phyloP scores from a whole-genome alignment of 495 filamentous ascomycete species.

The Darksidea phi region DNA sequence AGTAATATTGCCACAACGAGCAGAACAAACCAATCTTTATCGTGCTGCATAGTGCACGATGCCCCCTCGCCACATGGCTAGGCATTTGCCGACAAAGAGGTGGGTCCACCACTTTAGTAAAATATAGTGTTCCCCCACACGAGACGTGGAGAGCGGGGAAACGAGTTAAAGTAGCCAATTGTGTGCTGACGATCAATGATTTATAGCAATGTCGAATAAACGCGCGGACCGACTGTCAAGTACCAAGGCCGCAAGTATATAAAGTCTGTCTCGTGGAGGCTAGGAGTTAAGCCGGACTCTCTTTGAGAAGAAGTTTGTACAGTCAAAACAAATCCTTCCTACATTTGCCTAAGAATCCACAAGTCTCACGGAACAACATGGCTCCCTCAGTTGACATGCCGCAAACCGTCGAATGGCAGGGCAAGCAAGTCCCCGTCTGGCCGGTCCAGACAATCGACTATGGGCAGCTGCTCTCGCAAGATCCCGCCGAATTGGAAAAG shows the following conservation, averaged over 20 bases:
- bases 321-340: background rate
- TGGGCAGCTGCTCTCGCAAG: slow-evolving; percentile 44
- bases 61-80: background rate
- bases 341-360: slow-evolving; percentile 11
- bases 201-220: slow-evolving; percentile 1
- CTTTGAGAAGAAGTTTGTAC: slow-evolving; percentile 10
- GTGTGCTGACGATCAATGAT: slow-evolving; percentile 9
- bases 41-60: slow-evolving; percentile 16
- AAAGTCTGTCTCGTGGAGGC: too few species aligned
- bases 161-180: slow-evolving; percentile 9
- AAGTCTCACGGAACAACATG: slow-evolving; percentile 42
- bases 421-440: slow-evolving; percentile 54
- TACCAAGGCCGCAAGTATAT: slow-evolving; percentile 2
- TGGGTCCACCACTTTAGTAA: slow-evolving; percentile 25
- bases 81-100: slow-evolving; percentile 18
- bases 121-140: slow-evolving; percentile 17
- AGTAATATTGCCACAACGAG: slow-evolving; percentile 9
- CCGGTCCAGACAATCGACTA: slow-evolving; percentile 52
- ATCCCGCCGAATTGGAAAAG: slow-evolving; percentile 51
- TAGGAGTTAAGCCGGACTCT: background rate
- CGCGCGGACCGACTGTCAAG: slow-evolving; percentile 4
- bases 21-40: slow-evolving; percentile 2
- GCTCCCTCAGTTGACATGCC: slow-evolving; percentile 45
- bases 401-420: slow-evolving; percentile 51
- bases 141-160: slow-evolving; percentile 26